phyloP scores from a whole-genome alignment of 495 filamentous ascomycete species.

The Cenococcum geophilum region DNA sequence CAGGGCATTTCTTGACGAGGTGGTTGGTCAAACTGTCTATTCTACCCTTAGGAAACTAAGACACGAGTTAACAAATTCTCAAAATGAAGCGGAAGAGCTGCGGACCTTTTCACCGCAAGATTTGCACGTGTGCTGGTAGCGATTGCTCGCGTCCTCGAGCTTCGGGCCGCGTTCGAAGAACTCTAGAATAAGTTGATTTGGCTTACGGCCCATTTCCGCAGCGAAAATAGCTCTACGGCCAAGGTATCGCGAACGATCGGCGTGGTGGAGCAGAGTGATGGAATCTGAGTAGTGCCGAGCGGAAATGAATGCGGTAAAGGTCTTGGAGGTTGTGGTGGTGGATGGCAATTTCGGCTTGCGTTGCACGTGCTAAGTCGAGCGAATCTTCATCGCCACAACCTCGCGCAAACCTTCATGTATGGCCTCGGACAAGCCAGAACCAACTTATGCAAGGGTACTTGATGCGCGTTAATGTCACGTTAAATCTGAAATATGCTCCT shows the following conservation, averaged over 20 bases:
- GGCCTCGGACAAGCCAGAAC: no score
- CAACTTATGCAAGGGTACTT: no score
- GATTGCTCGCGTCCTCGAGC: constrained; percentile 75
- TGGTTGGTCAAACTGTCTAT: constrained; percentile 73
- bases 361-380: no score
- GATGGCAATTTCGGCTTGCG: no score
- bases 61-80: constrained; percentile 12
- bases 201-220: constrained; percentile 64
- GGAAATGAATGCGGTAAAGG: constrained; percentile 1
- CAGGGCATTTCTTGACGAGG: constrained; percentile 74
- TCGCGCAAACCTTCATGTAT: no score
- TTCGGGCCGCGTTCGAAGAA: constrained; percentile 79
- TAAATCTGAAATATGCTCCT: no score
- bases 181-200: constrained; percentile 73
- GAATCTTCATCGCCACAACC: no score
- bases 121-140: constrained; percentile 83
- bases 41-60: constrained; percentile 69
- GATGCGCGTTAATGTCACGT: no score
- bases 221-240: not conserved
- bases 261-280: not conserved
- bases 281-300: not conserved
- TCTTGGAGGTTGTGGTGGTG: not conserved
- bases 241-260: not conserved
- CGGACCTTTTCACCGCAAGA: constrained; percentile 62
- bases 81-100: not conserved